Percentiles rank a stretch among this genome's conserved stretches.
phyloP scores from a whole-genome alignment of 2,329 filamentous ascomycete species.

The Colletotrichum destructivum region DNA sequence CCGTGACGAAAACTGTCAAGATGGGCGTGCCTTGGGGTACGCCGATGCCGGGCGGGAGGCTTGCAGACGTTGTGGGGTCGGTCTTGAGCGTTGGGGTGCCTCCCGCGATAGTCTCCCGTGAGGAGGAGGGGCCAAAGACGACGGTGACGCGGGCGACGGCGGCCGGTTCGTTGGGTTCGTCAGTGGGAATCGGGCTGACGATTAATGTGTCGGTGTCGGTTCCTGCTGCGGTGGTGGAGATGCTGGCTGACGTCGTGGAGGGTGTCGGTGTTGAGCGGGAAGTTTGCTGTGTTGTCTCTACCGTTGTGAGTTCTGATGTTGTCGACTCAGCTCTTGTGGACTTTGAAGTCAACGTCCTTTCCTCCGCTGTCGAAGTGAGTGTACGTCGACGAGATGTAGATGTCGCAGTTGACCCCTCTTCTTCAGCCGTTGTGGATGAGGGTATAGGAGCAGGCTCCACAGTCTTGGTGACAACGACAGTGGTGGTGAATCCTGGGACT shows the following conservation, averaged over 20 bases:
- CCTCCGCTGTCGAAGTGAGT: conserved; percentile 17
- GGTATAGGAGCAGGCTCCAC: conserved; percentile 11
- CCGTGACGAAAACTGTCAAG: conserved; percentile 55
- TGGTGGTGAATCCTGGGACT: conserved; percentile 20
- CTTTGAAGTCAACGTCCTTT: not conserved
- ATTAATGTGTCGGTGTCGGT: conserved; percentile 39
- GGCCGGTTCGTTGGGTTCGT: conserved; percentile 5
- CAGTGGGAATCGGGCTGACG: conserved; percentile 30
- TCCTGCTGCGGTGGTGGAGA: not conserved
- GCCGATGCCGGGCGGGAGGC: not conserved
- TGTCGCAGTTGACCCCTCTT: conserved; percentile 32
- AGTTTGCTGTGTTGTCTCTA: not conserved
- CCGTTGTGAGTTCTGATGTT: not conserved
- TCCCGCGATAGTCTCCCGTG: not conserved
- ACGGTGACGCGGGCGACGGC: not conserved
- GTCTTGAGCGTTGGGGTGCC: not conserved
- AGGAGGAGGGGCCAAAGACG: not conserved
- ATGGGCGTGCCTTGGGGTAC: not conserved
- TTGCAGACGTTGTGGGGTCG: not conserved
- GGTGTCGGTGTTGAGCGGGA: not conserved
- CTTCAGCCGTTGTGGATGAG: conserved; percentile 14
- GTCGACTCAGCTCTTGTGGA: not conserved
- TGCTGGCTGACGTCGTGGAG: not conserved
- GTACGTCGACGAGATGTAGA: conserved; percentile 17
- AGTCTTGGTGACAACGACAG: conserved; percentile 37